Conservation (phyloP, 306 rosid genomes). For the Hippophae rhamnoides region DNA sequence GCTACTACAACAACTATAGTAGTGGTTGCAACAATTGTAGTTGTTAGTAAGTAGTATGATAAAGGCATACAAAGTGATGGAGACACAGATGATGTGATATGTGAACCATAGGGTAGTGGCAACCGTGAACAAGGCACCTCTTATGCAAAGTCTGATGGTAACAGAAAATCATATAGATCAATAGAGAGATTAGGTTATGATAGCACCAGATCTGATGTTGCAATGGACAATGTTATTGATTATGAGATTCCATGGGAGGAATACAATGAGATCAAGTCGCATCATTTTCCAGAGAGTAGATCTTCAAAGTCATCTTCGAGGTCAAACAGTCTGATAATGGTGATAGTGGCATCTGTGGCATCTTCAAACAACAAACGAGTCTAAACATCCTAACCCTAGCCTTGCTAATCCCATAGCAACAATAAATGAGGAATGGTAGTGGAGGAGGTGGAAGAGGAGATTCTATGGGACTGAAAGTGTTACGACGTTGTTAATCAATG, state of each 20-base stretch:
- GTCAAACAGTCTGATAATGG: too few species aligned
- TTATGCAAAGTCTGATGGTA: conserved; percentile 3
- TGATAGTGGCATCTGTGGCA: too few species aligned
- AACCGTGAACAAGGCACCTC: conserved; percentile 10
- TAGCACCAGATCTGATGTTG: conserved; percentile 64
- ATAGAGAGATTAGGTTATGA: conserved; percentile 30
- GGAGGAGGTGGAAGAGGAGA: too few species aligned
- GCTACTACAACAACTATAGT: conserved; percentile 94
- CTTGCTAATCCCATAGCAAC: too few species aligned
- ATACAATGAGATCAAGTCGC: too few species aligned
- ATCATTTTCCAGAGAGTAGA: too few species aligned
- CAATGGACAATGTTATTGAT: conserved; percentile 63
- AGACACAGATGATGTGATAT: conserved; percentile 43
- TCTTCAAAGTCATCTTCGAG: too few species aligned
- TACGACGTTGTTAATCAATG: too few species aligned
- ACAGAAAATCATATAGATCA: conserved; percentile 65
- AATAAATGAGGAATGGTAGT: too few species aligned
- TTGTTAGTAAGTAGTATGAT: conserved; percentile 69
- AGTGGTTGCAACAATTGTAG: conserved; percentile 91
- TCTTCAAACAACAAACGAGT: too few species aligned
- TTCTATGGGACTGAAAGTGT: too few species aligned
- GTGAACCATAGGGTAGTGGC: conserved; percentile 50
- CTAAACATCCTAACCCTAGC: too few species aligned
- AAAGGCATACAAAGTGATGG: conserved; percentile 56
- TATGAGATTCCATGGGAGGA: conserved; percentile 4